Evolutionary conservation across 495 filamentous ascomycete species (phyloP).

Genomic region (Aspergillus avenaceus): DNA sequence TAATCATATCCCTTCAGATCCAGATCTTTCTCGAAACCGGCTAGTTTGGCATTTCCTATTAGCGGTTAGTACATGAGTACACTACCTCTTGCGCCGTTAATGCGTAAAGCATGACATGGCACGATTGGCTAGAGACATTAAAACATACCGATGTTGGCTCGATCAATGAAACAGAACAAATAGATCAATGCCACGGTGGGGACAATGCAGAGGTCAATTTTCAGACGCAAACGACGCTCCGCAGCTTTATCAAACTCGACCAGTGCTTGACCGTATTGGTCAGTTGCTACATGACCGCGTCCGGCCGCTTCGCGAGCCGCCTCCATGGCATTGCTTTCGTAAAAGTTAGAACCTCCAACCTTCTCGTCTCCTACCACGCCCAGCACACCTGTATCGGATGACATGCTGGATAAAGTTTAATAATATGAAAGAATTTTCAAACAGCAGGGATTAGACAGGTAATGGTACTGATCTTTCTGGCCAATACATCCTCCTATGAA

Average conservation of each 20-base stretch:
- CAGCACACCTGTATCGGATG: background rate
- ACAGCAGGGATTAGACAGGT: no score
- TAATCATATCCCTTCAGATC: conserved; percentile 55
- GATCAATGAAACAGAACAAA: conserved; percentile 53
- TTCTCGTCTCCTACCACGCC: conserved; percentile 18
- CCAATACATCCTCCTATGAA: background rate
- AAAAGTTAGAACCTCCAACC: conserved; percentile 15
- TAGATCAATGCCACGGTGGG: conserved; percentile 47
- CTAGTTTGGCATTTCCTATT: conserved; percentile 32
- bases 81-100: background rate
- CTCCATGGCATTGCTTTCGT: conserved; percentile 18
- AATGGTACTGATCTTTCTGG: background rate
- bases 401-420: background rate
- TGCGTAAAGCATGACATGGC: no score
- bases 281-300: conserved; percentile 55
- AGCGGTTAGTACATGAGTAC: background rate
- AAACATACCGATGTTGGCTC: conserved; percentile 57
- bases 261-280: conserved; percentile 54
- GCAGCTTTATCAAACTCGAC: conserved; percentile 55
- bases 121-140: no score
- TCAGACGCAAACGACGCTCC: conserved; percentile 48
- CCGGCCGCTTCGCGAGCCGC: conserved; percentile 48
- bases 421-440: no score
- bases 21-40: conserved; percentile 43
- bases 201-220: conserved; percentile 45